phyloP scores from a whole-genome alignment of 2,329 filamentous ascomycete genomes.

The Sarocladiaceae sp. region DNA sequence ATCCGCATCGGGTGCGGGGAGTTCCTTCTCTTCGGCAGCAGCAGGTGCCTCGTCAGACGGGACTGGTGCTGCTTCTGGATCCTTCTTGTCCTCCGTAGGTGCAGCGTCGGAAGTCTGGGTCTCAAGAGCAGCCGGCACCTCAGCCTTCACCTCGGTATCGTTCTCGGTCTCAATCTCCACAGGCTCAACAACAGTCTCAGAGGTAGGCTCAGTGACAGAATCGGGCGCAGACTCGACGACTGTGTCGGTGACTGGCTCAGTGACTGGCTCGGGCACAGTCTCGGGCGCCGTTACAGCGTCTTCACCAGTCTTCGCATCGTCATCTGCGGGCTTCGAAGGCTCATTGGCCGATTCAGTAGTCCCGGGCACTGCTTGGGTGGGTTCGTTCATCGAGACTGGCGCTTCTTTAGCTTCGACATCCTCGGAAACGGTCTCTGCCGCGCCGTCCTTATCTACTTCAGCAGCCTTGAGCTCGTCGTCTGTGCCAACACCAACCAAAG shows the following conservation, averaged over 20 bases:
- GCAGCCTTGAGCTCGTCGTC: neutral
- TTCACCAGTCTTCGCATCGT: neutral
- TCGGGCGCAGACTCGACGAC: conserved; percentile 2
- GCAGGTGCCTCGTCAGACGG: neutral
- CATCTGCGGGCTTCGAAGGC: neutral
- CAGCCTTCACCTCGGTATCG: conserved; percentile 6
- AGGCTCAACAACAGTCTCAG: conserved; percentile 9
- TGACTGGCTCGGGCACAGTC: neutral
- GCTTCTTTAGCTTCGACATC: neutral
- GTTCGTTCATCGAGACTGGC: neutral
- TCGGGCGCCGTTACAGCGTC: no score
- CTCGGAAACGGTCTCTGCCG: neutral
- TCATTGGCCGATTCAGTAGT: neutral
- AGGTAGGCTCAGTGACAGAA: neutral
- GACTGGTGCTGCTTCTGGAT: neutral
- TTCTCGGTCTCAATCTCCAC: conserved; percentile 14
- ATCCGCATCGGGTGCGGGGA: neutral
- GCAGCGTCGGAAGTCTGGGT: neutral
- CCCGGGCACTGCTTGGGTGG: neutral
- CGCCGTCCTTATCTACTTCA: neutral
- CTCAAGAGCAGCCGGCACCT: neutral
- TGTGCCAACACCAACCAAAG: neutral
- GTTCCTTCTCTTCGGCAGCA: neutral
- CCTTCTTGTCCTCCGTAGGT: neutral
- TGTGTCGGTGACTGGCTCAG: neutral